Conservation (phyloP, 352 stramenopile species). For the Poterioochromonas sp. region DNA sequence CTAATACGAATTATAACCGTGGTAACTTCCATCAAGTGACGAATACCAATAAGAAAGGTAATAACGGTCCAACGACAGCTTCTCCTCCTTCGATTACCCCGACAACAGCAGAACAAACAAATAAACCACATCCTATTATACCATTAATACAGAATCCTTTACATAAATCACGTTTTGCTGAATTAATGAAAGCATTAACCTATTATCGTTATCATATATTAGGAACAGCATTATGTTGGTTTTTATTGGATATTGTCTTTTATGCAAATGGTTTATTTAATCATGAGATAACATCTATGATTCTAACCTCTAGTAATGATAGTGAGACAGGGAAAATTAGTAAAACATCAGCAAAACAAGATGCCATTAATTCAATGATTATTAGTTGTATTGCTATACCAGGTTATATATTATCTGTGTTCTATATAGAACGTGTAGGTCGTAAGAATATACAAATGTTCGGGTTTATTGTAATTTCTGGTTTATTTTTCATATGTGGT, state of each 20-base stretch:
- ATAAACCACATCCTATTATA: too few species aligned
- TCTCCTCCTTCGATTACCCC: too few species aligned
- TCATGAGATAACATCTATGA: slow-evolving; percentile 48
- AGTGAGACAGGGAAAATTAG: not conserved
- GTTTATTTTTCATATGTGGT: slow-evolving; percentile 51
- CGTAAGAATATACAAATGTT: slow-evolving; percentile 60
- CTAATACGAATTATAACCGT: too few species aligned
- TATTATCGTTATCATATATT: slow-evolving; percentile 43
- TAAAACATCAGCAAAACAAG: slow-evolving; percentile 2
- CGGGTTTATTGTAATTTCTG: slow-evolving; percentile 59
- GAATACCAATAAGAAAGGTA: too few species aligned
- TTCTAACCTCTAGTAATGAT: not conserved
- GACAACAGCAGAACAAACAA: too few species aligned
- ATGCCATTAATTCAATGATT: slow-evolving; percentile 1
- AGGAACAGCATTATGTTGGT: slow-evolving; percentile 63
- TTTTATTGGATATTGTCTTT: slow-evolving; percentile 71
- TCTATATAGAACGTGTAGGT: slow-evolving; percentile 58
- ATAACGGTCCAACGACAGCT: too few species aligned
- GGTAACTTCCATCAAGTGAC: too few species aligned
- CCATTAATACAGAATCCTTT: too few species aligned
- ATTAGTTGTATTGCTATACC: slow-evolving; percentile 49
- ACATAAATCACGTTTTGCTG: too few species aligned
- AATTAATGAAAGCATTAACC: not conserved
- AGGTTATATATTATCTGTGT: slow-evolving; percentile 61
- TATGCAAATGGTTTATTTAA: slow-evolving; percentile 49